A percentile compares a stretch with the other conserved stretches of the same genome.
Conservation (phyloP, 306 rosid species). For the Vigna mungo region DNA sequence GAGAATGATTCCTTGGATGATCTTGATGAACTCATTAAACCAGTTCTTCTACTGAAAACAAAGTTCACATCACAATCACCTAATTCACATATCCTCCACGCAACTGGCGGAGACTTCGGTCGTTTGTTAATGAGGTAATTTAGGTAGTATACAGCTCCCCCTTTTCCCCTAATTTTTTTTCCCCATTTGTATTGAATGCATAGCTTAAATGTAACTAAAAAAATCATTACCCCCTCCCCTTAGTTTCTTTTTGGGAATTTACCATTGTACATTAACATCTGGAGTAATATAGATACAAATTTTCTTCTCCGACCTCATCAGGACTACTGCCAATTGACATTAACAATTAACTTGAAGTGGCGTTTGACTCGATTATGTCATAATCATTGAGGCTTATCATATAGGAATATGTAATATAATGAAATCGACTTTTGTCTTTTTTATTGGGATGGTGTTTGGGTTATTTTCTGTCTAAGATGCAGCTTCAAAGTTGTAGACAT, state of each 20-base stretch:
- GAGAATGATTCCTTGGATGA: constrained; percentile 57
- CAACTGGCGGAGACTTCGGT: constrained; percentile 11
- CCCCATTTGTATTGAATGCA: constrained; percentile 14
- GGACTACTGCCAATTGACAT: background rate
- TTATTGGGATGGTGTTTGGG: too few species aligned
- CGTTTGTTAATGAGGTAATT: constrained; percentile 36
- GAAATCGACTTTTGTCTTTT: too few species aligned
- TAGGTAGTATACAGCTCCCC: background rate
- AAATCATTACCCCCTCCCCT: constrained; percentile 39
- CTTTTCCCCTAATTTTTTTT: background rate
- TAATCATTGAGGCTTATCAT: background rate
- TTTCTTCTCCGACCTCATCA: background rate
- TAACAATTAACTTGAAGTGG: background rate
- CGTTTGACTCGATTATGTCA: background rate
- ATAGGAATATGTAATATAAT: too few species aligned
- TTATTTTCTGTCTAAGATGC: too few species aligned
- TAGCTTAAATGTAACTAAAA: constrained; percentile 4
- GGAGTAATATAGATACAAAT: constrained; percentile 32
- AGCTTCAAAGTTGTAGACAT: too few species aligned
- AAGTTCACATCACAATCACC: constrained; percentile 28
- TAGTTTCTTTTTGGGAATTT: background rate
- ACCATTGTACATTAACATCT: constrained; percentile 33
- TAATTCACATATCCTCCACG: constrained; percentile 40
- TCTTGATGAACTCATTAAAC: constrained; percentile 66
- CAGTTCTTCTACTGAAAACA: constrained; percentile 57